phyloP scores from a whole-genome alignment of 495 filamentous ascomycete genomes.

The Geopyxis carbonaria region DNA sequence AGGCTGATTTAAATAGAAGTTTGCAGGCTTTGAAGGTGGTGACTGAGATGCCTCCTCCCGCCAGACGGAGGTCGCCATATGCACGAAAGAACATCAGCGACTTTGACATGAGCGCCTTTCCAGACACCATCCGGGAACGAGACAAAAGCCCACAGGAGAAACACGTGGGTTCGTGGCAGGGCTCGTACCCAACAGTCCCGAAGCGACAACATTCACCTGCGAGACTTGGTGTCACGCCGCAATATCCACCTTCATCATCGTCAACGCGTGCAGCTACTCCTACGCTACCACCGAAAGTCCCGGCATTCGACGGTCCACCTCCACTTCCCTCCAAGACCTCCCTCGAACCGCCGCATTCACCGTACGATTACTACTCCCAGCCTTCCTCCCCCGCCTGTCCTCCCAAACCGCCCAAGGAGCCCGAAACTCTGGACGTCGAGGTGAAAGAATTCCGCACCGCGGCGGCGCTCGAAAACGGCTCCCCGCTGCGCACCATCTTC shows the following conservation, averaged over 20 bases:
- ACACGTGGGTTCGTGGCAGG: constrained; percentile 14
- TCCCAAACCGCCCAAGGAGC: constrained; percentile 25
- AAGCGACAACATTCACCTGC: constrained; percentile 26
- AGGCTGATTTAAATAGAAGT: constrained; percentile 3
- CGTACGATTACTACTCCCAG: constrained; percentile 22
- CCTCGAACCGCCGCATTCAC: constrained; percentile 18
- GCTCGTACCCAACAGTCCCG: constrained; percentile 40
- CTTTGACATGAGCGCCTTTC: constrained; percentile 3
- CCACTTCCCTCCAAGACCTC: constrained; percentile 2
- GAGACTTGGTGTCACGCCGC: neutral
- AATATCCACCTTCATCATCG: constrained; percentile 4
- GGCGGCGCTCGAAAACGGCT: constrained; percentile 75
- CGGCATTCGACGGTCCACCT: constrained; percentile 25
- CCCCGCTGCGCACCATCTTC: constrained; percentile 71
- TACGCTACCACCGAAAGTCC: constrained; percentile 20
- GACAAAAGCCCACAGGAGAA: neutral
- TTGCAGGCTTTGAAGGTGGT: constrained; percentile 4
- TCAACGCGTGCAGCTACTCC: constrained; percentile 4
- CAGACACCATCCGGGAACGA: neutral
- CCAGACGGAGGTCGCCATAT: neutral
- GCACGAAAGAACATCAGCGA: constrained; percentile 2
- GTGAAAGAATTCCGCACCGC: constrained; percentile 53
- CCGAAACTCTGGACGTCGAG: constrained; percentile 19
- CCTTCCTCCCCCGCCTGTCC: constrained; percentile 26
- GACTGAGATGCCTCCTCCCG: neutral